Conservation (phyloP, 2,329 filamentous ascomycete species). For the Penicillium frequentans region DNA sequence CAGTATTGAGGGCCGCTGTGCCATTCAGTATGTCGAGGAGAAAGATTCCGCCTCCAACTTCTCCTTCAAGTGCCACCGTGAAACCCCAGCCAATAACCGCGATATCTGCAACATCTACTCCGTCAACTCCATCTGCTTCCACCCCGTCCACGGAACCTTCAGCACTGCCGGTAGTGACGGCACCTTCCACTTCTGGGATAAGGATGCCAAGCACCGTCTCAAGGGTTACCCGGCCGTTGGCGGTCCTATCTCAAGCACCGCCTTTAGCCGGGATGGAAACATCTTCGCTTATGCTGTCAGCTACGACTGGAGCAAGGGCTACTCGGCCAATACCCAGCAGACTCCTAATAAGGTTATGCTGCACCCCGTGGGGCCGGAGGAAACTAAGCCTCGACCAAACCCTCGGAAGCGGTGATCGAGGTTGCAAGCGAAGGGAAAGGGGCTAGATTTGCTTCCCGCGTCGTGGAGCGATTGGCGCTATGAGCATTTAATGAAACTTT, state of each 20-base stretch:
- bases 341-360: constrained; percentile 78
- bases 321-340: constrained; percentile 73
- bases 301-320: constrained; percentile 99
- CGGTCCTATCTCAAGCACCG: constrained; percentile 84
- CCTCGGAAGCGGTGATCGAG: constrained; percentile 42
- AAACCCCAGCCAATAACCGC: constrained; percentile 61
- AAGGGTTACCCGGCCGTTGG: constrained; percentile 85
- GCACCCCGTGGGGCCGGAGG: constrained; percentile 69
- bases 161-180: constrained; percentile 93
- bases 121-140: constrained; percentile 97
- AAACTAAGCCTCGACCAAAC: constrained; percentile 59
- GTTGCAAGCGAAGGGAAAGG: constrained; percentile 1
- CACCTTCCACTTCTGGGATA: constrained; percentile 79
- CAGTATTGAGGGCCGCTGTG: constrained; percentile 94
- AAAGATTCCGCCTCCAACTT: constrained; percentile 92
- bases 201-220: constrained; percentile 82
- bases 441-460: constrained; percentile 1
- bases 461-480: constrained; percentile 20
- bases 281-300: constrained; percentile 89
- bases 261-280: constrained; percentile 82
- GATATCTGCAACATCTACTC: constrained; percentile 88
- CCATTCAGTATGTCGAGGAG: constrained; percentile 97
- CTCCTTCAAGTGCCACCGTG: constrained; percentile 98
- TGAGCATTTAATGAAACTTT: constrained; percentile 29
- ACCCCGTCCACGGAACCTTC: constrained; percentile 96